phyloP scores from a whole-genome alignment of 257 asterid species.

The Gardenia jasminoides region DNA sequence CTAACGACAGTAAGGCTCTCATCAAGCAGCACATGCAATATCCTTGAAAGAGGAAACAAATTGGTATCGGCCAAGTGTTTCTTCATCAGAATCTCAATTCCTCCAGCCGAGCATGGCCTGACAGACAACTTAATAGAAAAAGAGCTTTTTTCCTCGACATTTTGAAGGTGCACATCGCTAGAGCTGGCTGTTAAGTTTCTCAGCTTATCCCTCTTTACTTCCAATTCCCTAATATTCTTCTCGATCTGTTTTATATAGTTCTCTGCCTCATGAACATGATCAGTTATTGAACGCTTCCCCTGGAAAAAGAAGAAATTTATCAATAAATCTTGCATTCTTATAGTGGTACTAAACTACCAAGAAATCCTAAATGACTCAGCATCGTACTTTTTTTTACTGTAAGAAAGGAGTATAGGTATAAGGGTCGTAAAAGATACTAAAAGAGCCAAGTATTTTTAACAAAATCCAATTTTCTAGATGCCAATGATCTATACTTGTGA shows the following conservation, averaged over 20 bases:
- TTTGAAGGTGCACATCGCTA: not conserved
- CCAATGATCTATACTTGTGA: not conserved
- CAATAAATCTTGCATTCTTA: not conserved
- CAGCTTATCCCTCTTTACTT: conserved; percentile 22
- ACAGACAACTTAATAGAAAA: conserved; percentile 28
- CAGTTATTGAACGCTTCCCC: conserved; percentile 53
- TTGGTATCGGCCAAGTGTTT: conserved; percentile 17
- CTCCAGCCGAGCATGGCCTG: conserved; percentile 34
- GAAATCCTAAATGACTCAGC: not conserved
- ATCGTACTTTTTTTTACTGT: not conserved
- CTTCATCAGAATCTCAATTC: conserved; percentile 42
- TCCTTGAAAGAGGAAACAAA: conserved; percentile 37
- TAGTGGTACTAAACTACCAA: not conserved
- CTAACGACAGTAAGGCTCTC: conserved; percentile 41
- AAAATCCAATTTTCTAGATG: not conserved
- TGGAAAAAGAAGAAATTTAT: not conserved
- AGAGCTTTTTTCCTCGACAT: conserved; percentile 7
- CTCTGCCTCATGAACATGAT: conserved; percentile 44
- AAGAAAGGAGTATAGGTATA: not conserved
- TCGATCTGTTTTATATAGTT: conserved; percentile 36
- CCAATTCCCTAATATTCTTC: conserved; percentile 34
- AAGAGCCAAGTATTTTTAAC: too few relatives aligned
- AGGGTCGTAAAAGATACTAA: not conserved
- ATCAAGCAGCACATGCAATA: conserved; percentile 30
- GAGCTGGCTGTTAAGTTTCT: not conserved